Conservation (phyloP, 2,329 filamentous ascomycete species). For the Hypoxylon sp. region DNA sequence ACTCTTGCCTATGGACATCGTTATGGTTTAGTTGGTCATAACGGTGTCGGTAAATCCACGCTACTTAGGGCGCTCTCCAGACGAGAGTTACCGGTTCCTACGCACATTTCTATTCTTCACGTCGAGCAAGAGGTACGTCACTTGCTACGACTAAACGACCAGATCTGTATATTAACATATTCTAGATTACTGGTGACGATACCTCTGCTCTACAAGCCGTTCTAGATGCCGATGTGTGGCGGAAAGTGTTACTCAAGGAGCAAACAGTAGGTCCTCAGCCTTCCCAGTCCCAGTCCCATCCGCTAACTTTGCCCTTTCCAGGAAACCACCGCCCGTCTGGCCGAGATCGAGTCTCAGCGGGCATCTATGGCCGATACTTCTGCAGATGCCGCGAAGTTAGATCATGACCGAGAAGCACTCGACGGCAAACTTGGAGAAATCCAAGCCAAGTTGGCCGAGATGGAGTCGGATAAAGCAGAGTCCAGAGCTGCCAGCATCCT, state of each 20-base stretch:
- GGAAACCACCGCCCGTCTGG: conserved; percentile 83
- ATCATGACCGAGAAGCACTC: conserved; percentile 88
- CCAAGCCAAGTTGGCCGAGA: conserved; percentile 91
- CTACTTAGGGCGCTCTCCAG: conserved; percentile 90
- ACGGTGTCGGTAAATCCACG: conserved; percentile 99
- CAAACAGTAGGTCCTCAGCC: conserved; percentile 74
- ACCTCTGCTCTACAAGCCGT: conserved; percentile 95
- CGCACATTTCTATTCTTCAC: conserved; percentile 98
- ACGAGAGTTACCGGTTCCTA: conserved; percentile 94
- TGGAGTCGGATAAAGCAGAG: conserved; percentile 99
- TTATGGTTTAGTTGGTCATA: conserved; percentile 98
- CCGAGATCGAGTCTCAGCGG: conserved; percentile 82
- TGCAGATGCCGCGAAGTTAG: conserved; percentile 85
- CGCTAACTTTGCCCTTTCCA: conserved; percentile 58
- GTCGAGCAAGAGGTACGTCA: conserved; percentile 90
- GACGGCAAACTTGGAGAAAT: conserved; percentile 93
- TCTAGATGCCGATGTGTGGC: conserved; percentile 97
- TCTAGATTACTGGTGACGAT: conserved; percentile 90
- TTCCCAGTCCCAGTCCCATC: background rate
- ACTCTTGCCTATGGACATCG: conserved; percentile 92
- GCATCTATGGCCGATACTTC: conserved; percentile 90
- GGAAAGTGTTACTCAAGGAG: conserved; percentile 91
- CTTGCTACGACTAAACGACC: background rate
- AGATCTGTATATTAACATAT: conserved; percentile 39
- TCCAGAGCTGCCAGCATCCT: conserved; percentile 95